Conservation (phyloP, 306 rosid genomes). For the Macrotyloma uniflorum region DNA sequence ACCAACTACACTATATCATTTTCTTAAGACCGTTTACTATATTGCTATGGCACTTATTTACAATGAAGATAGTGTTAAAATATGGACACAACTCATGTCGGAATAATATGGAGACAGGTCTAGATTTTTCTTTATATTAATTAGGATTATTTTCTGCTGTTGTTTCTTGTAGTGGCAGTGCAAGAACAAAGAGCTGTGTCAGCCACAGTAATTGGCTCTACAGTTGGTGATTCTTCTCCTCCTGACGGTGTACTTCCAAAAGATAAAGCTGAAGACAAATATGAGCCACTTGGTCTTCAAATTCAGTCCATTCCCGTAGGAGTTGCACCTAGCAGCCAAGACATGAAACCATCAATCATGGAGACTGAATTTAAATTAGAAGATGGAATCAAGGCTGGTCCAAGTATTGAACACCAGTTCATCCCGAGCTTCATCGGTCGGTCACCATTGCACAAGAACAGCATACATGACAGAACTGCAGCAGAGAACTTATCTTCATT, state of each 20-base stretch:
- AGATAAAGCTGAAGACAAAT: slow-evolving; percentile 78
- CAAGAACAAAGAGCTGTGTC: slow-evolving; percentile 89
- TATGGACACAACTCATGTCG: neutral
- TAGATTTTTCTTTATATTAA: neutral
- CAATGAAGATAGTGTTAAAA: slow-evolving; percentile 22
- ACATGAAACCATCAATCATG: slow-evolving; percentile 54
- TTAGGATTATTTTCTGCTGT: neutral
- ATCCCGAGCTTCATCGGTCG: slow-evolving; percentile 75
- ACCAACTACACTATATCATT: slow-evolving; percentile 15
- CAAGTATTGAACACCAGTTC: slow-evolving; percentile 88
- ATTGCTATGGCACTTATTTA: neutral
- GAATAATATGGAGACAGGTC: neutral
- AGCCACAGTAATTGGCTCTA: slow-evolving; percentile 84
- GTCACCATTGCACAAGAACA: slow-evolving; percentile 74
- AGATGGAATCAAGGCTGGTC: slow-evolving; percentile 66
- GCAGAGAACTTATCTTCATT: slow-evolving; percentile 77
- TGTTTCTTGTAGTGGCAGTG: slow-evolving; percentile 73
- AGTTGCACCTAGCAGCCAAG: slow-evolving; percentile 57
- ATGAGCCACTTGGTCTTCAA: slow-evolving; percentile 87
- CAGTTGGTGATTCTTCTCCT: slow-evolving; percentile 86
- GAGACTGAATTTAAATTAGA: slow-evolving; percentile 80
- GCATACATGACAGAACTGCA: slow-evolving; percentile 44
- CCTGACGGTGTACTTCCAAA: slow-evolving; percentile 64
- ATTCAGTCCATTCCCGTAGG: slow-evolving; percentile 80
- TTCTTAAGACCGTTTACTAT: neutral